Conservation (phyloP, 345 rosid genomes). For the Physaria fendleri region DNA sequence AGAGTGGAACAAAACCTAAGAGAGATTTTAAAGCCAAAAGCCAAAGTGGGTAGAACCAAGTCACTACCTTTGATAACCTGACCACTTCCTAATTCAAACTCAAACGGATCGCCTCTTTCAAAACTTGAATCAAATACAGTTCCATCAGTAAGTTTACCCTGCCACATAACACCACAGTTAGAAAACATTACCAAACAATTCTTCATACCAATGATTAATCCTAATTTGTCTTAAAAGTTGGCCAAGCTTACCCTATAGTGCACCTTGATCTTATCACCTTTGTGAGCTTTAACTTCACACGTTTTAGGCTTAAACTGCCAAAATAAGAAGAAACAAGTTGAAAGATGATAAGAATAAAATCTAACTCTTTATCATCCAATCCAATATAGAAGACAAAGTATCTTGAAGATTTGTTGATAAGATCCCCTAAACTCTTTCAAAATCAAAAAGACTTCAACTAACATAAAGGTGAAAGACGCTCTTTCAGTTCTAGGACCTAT, state of each 20-base stretch:
- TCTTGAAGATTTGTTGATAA: background rate
- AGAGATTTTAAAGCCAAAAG: background rate
- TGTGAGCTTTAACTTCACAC: constrained; percentile 80
- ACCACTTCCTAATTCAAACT: constrained; percentile 86
- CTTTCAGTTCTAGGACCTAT: background rate
- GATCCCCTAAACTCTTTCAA: background rate
- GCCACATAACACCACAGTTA: constrained; percentile 14
- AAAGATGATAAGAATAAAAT: background rate
- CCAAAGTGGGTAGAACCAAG: background rate
- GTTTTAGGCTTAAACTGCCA: constrained; percentile 59
- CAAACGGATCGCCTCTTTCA: constrained; percentile 94
- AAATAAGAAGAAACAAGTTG: background rate
- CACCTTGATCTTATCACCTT: constrained; percentile 82
- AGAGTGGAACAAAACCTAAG: background rate
- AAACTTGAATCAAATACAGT: constrained; percentile 92
- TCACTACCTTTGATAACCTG: constrained; percentile 82
- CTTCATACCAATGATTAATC: background rate
- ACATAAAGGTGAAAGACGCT: background rate
- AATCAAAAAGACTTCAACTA: background rate
- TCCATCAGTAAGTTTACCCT: constrained; percentile 96
- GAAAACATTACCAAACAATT: background rate
- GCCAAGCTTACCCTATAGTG: constrained; percentile 70
- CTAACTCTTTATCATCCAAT: background rate
- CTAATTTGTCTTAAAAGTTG: background rate
- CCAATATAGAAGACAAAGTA: background rate